Conservation (phyloP, 345 rosid species). For the Citrus cavaleriei region DNA sequence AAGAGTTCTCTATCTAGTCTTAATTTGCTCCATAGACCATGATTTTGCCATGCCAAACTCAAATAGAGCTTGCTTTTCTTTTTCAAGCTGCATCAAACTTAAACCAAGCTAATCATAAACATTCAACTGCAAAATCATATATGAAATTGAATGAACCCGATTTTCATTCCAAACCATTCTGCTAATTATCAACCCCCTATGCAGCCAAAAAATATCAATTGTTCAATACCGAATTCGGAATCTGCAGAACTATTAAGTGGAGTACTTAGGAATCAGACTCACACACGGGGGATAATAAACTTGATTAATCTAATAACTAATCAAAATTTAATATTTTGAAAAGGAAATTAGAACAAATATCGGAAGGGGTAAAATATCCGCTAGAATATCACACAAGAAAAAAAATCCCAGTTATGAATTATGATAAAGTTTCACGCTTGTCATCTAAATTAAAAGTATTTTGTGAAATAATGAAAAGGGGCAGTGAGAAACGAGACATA, state of each 20-base stretch:
- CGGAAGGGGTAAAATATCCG: background rate
- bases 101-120: background rate
- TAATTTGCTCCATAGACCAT: background rate
- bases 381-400: background rate
- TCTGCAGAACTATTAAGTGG: background rate
- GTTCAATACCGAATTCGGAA: background rate
- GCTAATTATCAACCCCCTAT: conserved; percentile 10
- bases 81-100: background rate
- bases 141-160: background rate
- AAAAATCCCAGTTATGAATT: background rate
- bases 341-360: background rate
- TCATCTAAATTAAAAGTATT: background rate
- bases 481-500: conserved; percentile 20
- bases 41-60: background rate
- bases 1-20: background rate
- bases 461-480: background rate
- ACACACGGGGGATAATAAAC: background rate
- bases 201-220: background rate
- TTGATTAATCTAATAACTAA: background rate
- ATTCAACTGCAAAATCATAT: background rate
- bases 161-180: background rate
- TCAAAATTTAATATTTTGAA: background rate
- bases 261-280: background rate
- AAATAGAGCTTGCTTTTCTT: background rate
- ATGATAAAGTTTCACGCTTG: background rate